Percentiles rank a stretch among this genome's conserved stretches.
These are phyloP conservation scores for Cladosporium sp. DNA, from an alignment of 2,329 filamentous ascomycete species.

Conservation along the genomic window DNA sequence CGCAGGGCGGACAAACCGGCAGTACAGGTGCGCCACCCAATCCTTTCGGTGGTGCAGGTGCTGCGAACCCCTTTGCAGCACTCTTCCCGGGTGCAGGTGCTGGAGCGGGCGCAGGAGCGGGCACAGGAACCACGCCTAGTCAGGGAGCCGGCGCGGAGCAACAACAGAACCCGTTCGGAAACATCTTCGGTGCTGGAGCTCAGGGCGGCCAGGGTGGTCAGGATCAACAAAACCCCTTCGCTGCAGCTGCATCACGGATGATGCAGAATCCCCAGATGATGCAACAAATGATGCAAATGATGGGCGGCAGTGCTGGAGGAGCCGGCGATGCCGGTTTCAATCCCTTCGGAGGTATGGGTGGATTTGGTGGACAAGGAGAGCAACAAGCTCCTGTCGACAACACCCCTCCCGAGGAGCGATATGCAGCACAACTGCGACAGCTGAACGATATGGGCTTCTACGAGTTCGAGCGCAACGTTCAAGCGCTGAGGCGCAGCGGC, in stretches of 20 bases:
- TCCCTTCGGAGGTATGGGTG: slow-evolving; percentile 40
- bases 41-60: slow-evolving; percentile 40
- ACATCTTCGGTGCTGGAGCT: slow-evolving; percentile 50
- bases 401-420: slow-evolving; percentile 88
- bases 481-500: slow-evolving; percentile 79
- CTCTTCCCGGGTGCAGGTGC: slow-evolving; percentile 45
- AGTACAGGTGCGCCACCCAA: slow-evolving; percentile 35
- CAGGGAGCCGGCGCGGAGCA: slow-evolving; percentile 16
- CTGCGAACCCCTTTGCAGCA: slow-evolving; percentile 57
- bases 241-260: slow-evolving; percentile 41
- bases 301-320: slow-evolving; percentile 41
- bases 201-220: slow-evolving; percentile 14
- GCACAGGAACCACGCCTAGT: not conserved
- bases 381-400: slow-evolving; percentile 65
- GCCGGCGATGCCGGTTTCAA: slow-evolving; percentile 34
- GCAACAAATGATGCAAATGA: slow-evolving; percentile 50
- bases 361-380: slow-evolving; percentile 27
- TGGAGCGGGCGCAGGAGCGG: slow-evolving; percentile 6
- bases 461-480: slow-evolving; percentile 90
- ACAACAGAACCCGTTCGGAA: slow-evolving; percentile 61
- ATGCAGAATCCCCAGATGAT: slow-evolving; percentile 58
- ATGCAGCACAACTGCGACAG: slow-evolving; percentile 83
- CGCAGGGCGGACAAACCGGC: slow-evolving; percentile 26
- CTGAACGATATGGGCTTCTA: slow-evolving; percentile 99
- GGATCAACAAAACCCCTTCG: slow-evolving; percentile 46